A percentile compares a stretch with the other conserved stretches of the same genome.
Evolutionary conservation across 2,329 filamentous ascomycete genomes (phyloP).

Genomic region (Polytolypa hystricis): DNA sequence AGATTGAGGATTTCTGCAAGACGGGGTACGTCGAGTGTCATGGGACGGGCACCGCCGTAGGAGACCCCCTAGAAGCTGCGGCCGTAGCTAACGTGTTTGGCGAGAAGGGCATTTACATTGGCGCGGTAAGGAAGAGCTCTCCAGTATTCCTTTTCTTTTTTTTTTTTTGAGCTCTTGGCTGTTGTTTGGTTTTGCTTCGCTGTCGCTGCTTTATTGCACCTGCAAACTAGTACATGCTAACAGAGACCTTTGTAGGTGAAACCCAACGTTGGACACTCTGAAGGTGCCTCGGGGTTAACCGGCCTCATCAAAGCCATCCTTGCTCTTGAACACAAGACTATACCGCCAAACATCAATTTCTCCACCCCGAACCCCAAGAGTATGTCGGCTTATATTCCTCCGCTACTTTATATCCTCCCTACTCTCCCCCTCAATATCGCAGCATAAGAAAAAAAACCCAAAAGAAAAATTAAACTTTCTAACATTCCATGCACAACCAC

Average conservation of each 20-base stretch:
- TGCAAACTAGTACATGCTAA: neutral
- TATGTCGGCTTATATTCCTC: too few species aligned
- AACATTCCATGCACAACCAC: neutral
- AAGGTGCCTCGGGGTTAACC: slow-evolving; percentile 9
- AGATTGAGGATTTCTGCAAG: slow-evolving; percentile 5
- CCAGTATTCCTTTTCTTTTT: neutral
- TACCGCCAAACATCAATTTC: slow-evolving; percentile 18
- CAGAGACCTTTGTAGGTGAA: slow-evolving; percentile 8
- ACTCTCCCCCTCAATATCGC: too few species aligned
- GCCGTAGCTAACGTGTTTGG: neutral
- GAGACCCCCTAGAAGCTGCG: neutral
- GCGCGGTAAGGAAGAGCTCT: neutral
- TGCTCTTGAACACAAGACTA: slow-evolving; percentile 14
- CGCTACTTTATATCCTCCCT: too few species aligned
- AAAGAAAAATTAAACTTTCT: neutral
- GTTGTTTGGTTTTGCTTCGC: neutral
- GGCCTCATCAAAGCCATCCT: slow-evolving; percentile 14
- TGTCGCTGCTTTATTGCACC: neutral
- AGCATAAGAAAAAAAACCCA: neutral
- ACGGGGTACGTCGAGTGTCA: neutral
- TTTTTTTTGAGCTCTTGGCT: neutral
- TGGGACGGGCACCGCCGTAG: neutral
- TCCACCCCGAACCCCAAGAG: slow-evolving; percentile 14
- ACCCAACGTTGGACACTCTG: slow-evolving; percentile 10
- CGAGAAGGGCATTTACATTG: neutral